Evolutionary conservation across 768 basidiomycete genomes (phyloP).

Genomic region (Boletus pseudo-olivaceus): DNA sequence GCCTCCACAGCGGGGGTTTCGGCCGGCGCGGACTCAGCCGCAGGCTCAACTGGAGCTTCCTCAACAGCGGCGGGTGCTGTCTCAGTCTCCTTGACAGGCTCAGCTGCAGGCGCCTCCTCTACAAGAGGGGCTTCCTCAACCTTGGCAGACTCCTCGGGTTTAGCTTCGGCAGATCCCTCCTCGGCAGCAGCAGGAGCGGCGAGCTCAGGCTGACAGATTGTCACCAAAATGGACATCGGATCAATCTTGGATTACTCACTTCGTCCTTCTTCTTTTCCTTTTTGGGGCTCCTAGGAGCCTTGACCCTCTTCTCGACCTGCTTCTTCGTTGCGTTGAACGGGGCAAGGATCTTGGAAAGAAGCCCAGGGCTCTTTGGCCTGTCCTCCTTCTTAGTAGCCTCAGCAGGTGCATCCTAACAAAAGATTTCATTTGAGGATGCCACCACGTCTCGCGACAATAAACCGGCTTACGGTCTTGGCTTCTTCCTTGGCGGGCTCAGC

Average conservation of each 20-base stretch:
- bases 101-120: slow-evolving; percentile 38
- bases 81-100: slow-evolving; percentile 70
- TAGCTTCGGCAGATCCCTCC: slow-evolving; percentile 31
- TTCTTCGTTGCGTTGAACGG: slow-evolving; percentile 61
- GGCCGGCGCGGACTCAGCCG: slow-evolving; percentile 29
- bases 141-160: slow-evolving; percentile 30
- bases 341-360: slow-evolving; percentile 76
- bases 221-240: not conserved
- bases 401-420: slow-evolving; percentile 40
- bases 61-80: slow-evolving; percentile 19
- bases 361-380: slow-evolving; percentile 72
- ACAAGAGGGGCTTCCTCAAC: slow-evolving; percentile 42
- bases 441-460: slow-evolving; percentile 22
- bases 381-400: slow-evolving; percentile 66
- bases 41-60: slow-evolving; percentile 29
- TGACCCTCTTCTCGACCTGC: slow-evolving; percentile 56
- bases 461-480: slow-evolving; percentile 36
- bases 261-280: slow-evolving; percentile 81
- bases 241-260: slow-evolving; percentile 33
- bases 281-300: slow-evolving; percentile 71
- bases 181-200: slow-evolving; percentile 35
- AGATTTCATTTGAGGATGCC: slow-evolving; percentile 23
- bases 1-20: slow-evolving; percentile 36
- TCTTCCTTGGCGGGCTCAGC: slow-evolving; percentile 42
- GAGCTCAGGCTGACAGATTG: slow-evolving; percentile 28